Base-by-base conservation (phyloP, 371 early-diverging fungal genomes). In the Mucor irregularis region DNA sequence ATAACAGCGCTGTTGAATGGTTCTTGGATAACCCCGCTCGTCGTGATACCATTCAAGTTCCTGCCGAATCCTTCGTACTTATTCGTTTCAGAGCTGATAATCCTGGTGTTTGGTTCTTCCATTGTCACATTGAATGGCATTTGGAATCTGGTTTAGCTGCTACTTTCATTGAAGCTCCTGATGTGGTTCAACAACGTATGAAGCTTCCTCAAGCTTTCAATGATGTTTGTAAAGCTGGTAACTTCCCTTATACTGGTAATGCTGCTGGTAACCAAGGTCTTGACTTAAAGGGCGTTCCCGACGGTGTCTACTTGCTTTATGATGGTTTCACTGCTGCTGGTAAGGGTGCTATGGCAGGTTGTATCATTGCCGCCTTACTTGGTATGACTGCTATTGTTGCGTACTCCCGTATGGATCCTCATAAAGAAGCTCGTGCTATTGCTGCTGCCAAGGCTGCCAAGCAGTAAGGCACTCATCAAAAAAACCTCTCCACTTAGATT, bases 121-220 rank as follows among this genome's bases (percentile, higher is more conserved):
- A 93, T 69, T 93, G 92, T 66, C 93, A 93, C 60, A 87, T 90
- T 37, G 84, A 84, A 63, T 89, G 89, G 89, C 93, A 93, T 74
- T 61, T 81, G 33, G 73, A 72, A 29, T 66, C 87, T 37, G 90
- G 90, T 44, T 65, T 88, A 42, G 78, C 69, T 35, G 73, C 74
- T 44, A 55, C 78, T 19, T 67, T 92, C 56, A 66, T 91, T 45
- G 91, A 87, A 60, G 89, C 88, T 3, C 93, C 91, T 8, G 76
- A 78, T 11, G 68, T 86, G 29, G 76, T 62, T 31, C 78, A 56
- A 56, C 51, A 74, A 40, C 59, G 62, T 26, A 49, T 78, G 56
- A 55, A 50, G 3, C 64, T 87, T 28, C 81, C 83, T 9, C 74
- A 80, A 43, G 16, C 45, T 13, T 56, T 74, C 44, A 45, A 53